Evolutionary conservation across 805 yeast species (phyloP), one percentile per base, ranked within the genome.

Genomic region (Ogataea methanolica): DNA sequence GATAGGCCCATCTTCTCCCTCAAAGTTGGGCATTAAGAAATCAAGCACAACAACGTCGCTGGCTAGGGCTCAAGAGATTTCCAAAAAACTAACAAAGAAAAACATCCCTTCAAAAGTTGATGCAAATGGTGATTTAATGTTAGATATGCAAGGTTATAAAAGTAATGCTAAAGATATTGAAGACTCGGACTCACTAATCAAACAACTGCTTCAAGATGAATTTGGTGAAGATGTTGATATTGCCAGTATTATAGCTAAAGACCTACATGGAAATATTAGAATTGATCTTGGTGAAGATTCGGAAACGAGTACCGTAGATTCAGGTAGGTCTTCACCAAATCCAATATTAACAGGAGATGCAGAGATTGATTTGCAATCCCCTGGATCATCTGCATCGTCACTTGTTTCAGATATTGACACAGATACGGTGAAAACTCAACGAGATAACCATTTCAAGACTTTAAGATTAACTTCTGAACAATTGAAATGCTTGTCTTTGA

Each of bases 61-160:
- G 42, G 84, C 81, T 52, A 73, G 79, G 53, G 85, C 87, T 6
- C 73, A 75, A 49, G 79, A 79, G 38, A 70, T 88, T 22, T 80
- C 92, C 26, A 76, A 79, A 54, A 82, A 76, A 60, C 72, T 88
- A 37, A 80, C 79, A 16, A 75, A 78, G 53, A 80, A 80, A 54
- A 88, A 90, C 60, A 90, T 94, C 33, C 97, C 97, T 1, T 83
- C 95, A 29, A 88, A 83, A 55, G 78, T 91, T 35, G 96, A 88
- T 52, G 83, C 85, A 51, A 87, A 88, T 58, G 99, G 99, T 12
- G 96, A 90, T 61, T 74, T 94, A 56, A 78, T 90, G 38, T 70
- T 94, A 40, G 99, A 94, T 68, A 88, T 92, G 83, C 95, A 90
- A 57, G 99, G 99, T 16, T 94, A 94, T 68, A 92, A 91, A 67